Evolutionary conservation across 208 protist species (phyloP).

Genomic region (Trichomonas vaginalis): DNA sequence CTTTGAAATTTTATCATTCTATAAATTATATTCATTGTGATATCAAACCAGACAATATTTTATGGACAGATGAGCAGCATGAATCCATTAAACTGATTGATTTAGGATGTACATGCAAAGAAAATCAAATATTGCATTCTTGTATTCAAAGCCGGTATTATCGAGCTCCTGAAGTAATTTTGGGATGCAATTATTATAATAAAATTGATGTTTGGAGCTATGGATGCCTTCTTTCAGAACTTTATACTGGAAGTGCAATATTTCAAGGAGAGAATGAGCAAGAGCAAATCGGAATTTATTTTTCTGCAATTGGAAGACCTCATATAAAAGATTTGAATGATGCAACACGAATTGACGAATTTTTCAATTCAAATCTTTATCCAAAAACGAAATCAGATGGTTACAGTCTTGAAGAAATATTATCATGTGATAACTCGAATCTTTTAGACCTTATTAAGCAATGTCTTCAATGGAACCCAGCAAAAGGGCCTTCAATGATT

Average conservation of each 20-base stretch:
- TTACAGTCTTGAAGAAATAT: too few species aligned
- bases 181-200: slow-evolving; percentile 37
- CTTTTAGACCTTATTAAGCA: too few species aligned
- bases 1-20: neutral
- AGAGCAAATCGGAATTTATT: slow-evolving; percentile 37
- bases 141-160: slow-evolving; percentile 68
- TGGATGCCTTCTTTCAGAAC: slow-evolving; percentile 43
- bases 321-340: slow-evolving; percentile 44
- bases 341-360: slow-evolving; percentile 43
- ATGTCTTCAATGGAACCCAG: too few species aligned
- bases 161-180: slow-evolving; percentile 46
- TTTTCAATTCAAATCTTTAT: slow-evolving; percentile 39
- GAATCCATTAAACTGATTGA: slow-evolving; percentile 46
- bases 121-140: slow-evolving; percentile 59
- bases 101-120: slow-evolving; percentile 42
- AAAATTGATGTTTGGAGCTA: slow-evolving; percentile 49
- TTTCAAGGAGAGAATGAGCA: slow-evolving; percentile 39
- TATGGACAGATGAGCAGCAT: neutral
- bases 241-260: slow-evolving; percentile 34
- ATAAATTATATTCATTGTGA: slow-evolving; percentile 32
- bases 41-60: slow-evolving; percentile 55
- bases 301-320: slow-evolving; percentile 38
- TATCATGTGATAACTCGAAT: too few species aligned
- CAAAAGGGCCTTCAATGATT: too few species aligned
- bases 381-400: neutral